Evolutionary conservation across 2,329 filamentous ascomycete genomes (phyloP).

Genomic region (Periconia macrospinosa): DNA sequence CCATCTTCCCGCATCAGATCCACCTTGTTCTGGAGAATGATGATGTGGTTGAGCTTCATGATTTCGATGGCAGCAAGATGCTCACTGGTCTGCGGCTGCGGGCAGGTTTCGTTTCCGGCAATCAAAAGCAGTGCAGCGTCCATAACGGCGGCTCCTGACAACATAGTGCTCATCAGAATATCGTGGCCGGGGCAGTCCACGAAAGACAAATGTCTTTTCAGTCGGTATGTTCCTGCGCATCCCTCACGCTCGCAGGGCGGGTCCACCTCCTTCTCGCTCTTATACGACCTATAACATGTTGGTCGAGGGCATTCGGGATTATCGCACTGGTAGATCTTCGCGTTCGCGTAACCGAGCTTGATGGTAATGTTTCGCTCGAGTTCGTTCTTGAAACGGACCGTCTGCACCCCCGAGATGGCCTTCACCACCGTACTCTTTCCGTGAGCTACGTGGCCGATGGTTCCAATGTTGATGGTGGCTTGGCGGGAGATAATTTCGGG

Average conservation of each 20-base stretch:
- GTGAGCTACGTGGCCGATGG: conserved; percentile 98
- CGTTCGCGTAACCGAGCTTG: conserved; percentile 99
- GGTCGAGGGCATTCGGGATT: conserved; percentile 88
- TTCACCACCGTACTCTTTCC: conserved; percentile 99
- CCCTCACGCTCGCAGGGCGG: conserved; percentile 93
- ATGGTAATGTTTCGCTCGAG: conserved; percentile 99
- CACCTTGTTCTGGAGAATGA: conserved; percentile 99
- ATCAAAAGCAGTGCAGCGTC: conserved; percentile 95
- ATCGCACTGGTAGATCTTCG: conserved; percentile 99
- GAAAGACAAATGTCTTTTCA: conserved; percentile 72
- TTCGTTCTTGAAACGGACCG: conserved; percentile 99
- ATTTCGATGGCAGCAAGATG: conserved; percentile 99
- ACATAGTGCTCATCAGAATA: conserved; percentile 99
- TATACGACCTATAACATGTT: conserved; percentile 94
- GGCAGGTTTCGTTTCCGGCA: conserved; percentile 97
- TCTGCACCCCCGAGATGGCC: conserved; percentile 98
- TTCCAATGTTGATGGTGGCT: conserved; percentile 98
- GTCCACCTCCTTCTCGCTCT: conserved; percentile 98
- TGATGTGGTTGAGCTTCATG: conserved; percentile 99
- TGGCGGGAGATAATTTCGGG: conserved; percentile 97
- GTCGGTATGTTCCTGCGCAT: conserved; percentile 81
- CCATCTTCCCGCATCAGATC: conserved; percentile 97
- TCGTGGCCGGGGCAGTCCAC: conserved; percentile 99
- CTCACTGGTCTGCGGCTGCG: conserved; percentile 97
- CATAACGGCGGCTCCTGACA: conserved; percentile 99